Evolutionary conservation across 2,329 filamentous ascomycete genomes (phyloP).

Genomic region (Blumeria hordei): DNA sequence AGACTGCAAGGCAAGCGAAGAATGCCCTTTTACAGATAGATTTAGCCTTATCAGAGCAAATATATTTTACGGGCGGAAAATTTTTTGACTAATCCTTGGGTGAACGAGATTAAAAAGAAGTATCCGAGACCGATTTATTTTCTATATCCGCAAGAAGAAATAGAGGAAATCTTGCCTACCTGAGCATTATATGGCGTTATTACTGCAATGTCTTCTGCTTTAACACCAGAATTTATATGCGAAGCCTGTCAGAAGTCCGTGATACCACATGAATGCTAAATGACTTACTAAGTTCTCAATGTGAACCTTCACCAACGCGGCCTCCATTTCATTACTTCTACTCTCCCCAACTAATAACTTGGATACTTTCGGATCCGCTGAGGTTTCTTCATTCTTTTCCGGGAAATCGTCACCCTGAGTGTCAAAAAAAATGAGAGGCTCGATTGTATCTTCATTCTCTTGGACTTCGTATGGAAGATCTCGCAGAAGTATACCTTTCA

Average conservation of each 20-base stretch:
- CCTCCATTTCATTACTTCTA: slow-evolving; percentile 85
- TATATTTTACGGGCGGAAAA: neutral
- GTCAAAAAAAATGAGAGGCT: slow-evolving; percentile 82
- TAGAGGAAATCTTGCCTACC: slow-evolving; percentile 20
- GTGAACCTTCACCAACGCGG: slow-evolving; percentile 54
- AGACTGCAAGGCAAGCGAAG: too few species aligned
- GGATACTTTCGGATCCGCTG: slow-evolving; percentile 20
- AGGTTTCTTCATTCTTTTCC: slow-evolving; percentile 47
- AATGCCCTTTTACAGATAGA: too few species aligned
- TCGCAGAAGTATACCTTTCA: slow-evolving; percentile 49
- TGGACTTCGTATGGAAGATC: slow-evolving; percentile 56
- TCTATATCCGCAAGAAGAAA: neutral
- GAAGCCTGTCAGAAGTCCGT: neutral
- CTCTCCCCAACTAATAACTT: slow-evolving; percentile 38
- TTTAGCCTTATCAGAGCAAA: neutral
- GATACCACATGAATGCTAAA: neutral
- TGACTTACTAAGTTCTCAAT: slow-evolving; percentile 40
- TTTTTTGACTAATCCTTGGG: neutral
- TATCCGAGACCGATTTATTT: neutral
- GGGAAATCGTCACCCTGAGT: slow-evolving; percentile 87
- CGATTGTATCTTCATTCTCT: slow-evolving; percentile 64
- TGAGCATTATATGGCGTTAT: slow-evolving; percentile 95
- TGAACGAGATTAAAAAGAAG: neutral
- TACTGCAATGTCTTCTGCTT: slow-evolving; percentile 66
- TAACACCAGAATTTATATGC: slow-evolving; percentile 39